Evolutionary conservation across 139 green algal species (phyloP).

Genomic region (Ostreobium quekettii): DNA sequence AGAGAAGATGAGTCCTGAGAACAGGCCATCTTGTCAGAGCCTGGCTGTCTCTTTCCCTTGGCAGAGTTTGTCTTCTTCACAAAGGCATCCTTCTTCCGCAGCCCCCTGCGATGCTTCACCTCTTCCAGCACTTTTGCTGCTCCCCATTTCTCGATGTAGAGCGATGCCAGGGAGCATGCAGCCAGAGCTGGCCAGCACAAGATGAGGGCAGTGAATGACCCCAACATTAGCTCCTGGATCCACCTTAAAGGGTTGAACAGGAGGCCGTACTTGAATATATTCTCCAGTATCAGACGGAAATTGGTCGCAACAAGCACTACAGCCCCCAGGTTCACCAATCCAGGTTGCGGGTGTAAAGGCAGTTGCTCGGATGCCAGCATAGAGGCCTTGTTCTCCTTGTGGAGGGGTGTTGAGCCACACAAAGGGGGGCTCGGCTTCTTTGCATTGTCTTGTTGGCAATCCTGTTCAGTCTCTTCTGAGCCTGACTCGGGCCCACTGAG

Average conservation of each 20-base stretch:
- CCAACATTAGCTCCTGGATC: conserved; percentile 17
- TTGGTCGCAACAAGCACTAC: conserved; percentile 69
- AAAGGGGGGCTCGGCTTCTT: conserved; percentile 23
- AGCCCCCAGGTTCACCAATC: conserved; percentile 63
- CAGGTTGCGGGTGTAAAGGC: conserved; percentile 47
- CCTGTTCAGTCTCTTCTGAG: too few species aligned
- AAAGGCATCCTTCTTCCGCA: neutral
- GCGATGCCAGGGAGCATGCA: conserved; percentile 7
- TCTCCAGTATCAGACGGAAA: conserved; percentile 78
- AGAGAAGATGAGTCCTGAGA: too few species aligned
- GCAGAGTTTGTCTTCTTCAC: neutral
- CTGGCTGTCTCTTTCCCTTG: neutral
- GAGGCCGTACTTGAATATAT: conserved; percentile 76
- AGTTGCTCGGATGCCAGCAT: conserved; percentile 60
- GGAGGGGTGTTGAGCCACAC: conserved; percentile 40
- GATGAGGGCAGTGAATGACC: conserved; percentile 29
- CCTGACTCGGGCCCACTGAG: too few species aligned
- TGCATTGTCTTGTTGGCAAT: too few species aligned
- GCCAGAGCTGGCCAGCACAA: conserved; percentile 42
- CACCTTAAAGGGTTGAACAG: conserved; percentile 56
- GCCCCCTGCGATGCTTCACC: neutral
- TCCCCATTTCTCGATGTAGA: conserved; percentile 27
- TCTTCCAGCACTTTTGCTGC: neutral
- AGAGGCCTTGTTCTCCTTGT: conserved; percentile 31
- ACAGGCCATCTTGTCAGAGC: too few species aligned